A percentile compares a stretch with the other conserved stretches of the same genome.
These are phyloP conservation scores for Trichoderma sp. DNA, from an alignment of 2,329 filamentous ascomycete genomes.

Conservation along the genomic window DNA sequence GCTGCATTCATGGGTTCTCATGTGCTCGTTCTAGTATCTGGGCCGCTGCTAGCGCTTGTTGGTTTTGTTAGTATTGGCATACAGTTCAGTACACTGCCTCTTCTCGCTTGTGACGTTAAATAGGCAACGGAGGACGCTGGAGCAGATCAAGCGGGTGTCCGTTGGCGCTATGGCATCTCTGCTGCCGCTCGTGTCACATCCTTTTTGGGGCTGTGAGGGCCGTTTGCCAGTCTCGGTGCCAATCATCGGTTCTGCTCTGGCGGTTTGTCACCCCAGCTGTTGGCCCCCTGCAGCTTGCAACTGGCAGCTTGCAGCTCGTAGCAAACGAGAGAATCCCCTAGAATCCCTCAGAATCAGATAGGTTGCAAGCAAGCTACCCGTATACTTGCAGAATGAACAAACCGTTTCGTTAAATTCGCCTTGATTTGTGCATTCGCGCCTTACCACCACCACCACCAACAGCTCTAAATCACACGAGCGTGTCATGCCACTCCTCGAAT, in stretches of 20 bases:
- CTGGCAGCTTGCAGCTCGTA: background rate
- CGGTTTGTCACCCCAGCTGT: background rate
- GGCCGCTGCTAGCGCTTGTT: background rate
- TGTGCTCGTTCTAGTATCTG: background rate
- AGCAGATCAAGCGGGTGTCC: background rate
- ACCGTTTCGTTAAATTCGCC: background rate
- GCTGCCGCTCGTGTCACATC: background rate
- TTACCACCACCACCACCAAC: background rate
- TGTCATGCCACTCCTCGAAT: background rate
- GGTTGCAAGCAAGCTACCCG: background rate
- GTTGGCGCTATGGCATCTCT: background rate
- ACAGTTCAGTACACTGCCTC: background rate
- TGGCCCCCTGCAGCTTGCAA: background rate
- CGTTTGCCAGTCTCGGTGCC: background rate
- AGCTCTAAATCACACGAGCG: background rate
- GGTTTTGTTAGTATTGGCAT: background rate
- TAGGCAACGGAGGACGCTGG: background rate
- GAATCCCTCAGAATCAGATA: background rate
- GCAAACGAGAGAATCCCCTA: background rate
- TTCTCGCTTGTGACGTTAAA: background rate
- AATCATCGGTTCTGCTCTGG: background rate
- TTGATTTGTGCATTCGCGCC: background rate
- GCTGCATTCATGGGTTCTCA: background rate
- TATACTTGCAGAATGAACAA: background rate
- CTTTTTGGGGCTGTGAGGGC: background rate